These are phyloP conservation scores for Conticribra guillardii DNA, from an alignment of 108 stramenopile genomes.

Conservation along the genomic window DNA sequence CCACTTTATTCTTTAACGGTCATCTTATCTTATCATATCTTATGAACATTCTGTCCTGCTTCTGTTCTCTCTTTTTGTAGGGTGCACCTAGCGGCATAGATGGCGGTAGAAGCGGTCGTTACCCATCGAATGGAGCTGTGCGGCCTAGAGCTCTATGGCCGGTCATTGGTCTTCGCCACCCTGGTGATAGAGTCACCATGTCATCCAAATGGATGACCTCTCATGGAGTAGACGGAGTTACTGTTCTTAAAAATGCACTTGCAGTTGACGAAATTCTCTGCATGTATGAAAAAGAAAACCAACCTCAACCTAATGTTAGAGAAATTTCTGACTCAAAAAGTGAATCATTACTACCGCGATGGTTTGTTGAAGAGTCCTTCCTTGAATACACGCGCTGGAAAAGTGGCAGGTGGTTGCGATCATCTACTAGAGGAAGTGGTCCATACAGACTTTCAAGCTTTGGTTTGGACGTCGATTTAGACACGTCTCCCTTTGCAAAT, in stretches of 20 bases:
- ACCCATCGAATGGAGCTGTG: slow-evolving; percentile 76
- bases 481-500: slow-evolving; percentile 75
- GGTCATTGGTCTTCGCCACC: slow-evolving; percentile 91
- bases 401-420: slow-evolving; percentile 43
- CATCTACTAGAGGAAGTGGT: slow-evolving; percentile 73
- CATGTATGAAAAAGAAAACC: slow-evolving; percentile 34
- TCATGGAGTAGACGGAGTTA: slow-evolving; percentile 70
- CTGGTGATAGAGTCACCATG: slow-evolving; percentile 92
- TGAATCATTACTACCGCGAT: slow-evolving; percentile 44
- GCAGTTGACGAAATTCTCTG: slow-evolving; percentile 79
- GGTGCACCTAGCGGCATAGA: slow-evolving; percentile 85
- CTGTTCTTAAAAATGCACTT: slow-evolving; percentile 59
- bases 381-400: slow-evolving; percentile 73
- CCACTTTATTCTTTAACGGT: not conserved
- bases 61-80: slow-evolving; percentile 20
- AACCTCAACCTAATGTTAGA: not conserved
- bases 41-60: not conserved
- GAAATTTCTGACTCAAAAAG: not conserved
- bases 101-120: slow-evolving; percentile 64
- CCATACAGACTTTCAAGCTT: slow-evolving; percentile 55
- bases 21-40: not conserved
- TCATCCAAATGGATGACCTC: slow-evolving; percentile 85
- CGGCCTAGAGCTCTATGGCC: slow-evolving; percentile 88
- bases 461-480: slow-evolving; percentile 80
- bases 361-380: slow-evolving; percentile 78